Base-by-base conservation (phyloP, 257 asterid genomes). In the Knoxia roxburghii region DNA sequence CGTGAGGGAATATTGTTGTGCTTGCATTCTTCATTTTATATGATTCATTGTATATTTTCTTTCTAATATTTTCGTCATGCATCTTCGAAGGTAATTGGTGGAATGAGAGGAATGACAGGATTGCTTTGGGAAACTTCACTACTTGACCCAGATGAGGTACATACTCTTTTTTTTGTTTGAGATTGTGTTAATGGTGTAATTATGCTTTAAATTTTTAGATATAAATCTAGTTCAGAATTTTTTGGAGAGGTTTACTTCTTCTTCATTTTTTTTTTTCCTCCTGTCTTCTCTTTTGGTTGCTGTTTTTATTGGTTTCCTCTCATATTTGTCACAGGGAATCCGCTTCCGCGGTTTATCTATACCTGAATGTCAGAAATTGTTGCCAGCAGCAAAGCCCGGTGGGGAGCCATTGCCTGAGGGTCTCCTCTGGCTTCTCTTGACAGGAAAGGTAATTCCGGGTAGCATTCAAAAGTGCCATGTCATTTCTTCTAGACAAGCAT, bases 31-130 rank as follows among this genome's bases (percentile, higher is more conserved):
- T 63, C 67, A 33, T 2, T 43, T 24, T 33, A 20, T 7, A 27
- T 61, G 59, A 7, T 32, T 52, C 48, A 52, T 29, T 14, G 12
- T n/a, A 70, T 37, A 3, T 56, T 24, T 10, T 23, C 55, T 55
- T 15, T 57, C n/a, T 70, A 66, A 26, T 37, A 23, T 5, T 46
- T 61, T 40, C 71, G 21, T 73, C 52, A 17, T 77, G 20, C 63
- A 46, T 55, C 62, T 73, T 65, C 18, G 68, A 76, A 94, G 99
- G 99, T 94, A 59, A 88, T 94, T 37, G 99, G 99, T 78, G 99
- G 99, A 56, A 94, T 94, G 99, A 86, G 99, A 83, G 99, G 99
- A 72, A 94, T 94, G 97, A 94, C 95, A 35, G 99, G 99, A 73
- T 83, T 94, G 80, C 80, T 94, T 73, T 94, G 99, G 99, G 99